A percentile compares a stretch with the other conserved stretches of the same genome.
Conservation (phyloP, 495 filamentous ascomycete genomes). For the Hypoxylon subgilvum region DNA sequence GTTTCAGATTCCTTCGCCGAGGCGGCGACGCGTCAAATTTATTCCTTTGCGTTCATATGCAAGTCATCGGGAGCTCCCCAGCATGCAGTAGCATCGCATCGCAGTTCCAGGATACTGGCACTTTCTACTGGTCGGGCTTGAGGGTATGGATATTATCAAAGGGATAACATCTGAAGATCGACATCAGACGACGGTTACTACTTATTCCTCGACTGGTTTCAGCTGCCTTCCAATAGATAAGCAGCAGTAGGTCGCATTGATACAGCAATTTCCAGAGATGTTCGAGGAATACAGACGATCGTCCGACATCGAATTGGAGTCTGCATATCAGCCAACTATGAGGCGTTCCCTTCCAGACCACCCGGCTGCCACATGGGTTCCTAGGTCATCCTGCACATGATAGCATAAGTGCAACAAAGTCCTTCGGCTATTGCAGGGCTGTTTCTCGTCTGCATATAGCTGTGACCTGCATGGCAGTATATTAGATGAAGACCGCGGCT, state of each 20-base stretch:
- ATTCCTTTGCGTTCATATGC: slow-evolving; percentile 28
- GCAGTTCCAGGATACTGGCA: slow-evolving; percentile 16
- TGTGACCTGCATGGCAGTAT: slow-evolving; percentile 26
- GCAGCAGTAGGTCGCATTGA: slow-evolving; percentile 30
- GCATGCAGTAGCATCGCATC: slow-evolving; percentile 17
- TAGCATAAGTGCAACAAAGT: slow-evolving; percentile 30
- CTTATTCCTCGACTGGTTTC: slow-evolving; percentile 29
- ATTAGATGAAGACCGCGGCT: slow-evolving; percentile 8
- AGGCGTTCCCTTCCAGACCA: slow-evolving; percentile 18
- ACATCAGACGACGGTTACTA: slow-evolving; percentile 26
- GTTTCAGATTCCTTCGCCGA: slow-evolving; percentile 25
- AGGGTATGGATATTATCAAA: slow-evolving; percentile 28
- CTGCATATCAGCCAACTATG: slow-evolving; percentile 1
- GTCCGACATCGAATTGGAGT: slow-evolving; percentile 27
- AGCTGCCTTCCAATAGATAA: slow-evolving; percentile 29
- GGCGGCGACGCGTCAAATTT: slow-evolving; percentile 13
- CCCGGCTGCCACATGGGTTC: slow-evolving; percentile 14
- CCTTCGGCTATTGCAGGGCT: slow-evolving; percentile 19
- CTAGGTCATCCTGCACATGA: slow-evolving; percentile 11
- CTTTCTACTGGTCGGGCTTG: slow-evolving; percentile 14
- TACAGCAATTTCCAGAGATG: slow-evolving; percentile 37
- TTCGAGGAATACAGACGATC: slow-evolving; percentile 18
- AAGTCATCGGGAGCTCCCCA: slow-evolving; percentile 36
- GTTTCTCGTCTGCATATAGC: slow-evolving; percentile 9
- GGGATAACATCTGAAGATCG: slow-evolving; percentile 30